Base-by-base conservation (phyloP, 805 yeast species). In the Candida railenensis region DNA sequence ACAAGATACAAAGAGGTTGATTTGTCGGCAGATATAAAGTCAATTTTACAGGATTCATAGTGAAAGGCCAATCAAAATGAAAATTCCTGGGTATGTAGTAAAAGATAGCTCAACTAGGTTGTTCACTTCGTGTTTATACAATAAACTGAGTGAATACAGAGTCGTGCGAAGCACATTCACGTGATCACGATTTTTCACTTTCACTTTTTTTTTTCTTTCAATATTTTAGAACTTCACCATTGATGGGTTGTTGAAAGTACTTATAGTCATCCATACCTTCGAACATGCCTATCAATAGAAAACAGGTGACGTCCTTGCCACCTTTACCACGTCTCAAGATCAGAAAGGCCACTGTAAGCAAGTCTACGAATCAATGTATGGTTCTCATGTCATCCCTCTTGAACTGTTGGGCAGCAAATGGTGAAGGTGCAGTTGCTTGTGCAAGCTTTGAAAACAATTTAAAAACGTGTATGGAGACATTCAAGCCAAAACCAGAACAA, bases 331-430 rank as follows among this genome's bases (percentile, higher is more conserved):
- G 83, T 59, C 74, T 89, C 44, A 79, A 82, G 63, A 86, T 85
- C 48, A 83, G 84, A 62, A 82, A 80, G 55, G 82, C 89, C 14
- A 71, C 79, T 3, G 69, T 77, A 25, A 74, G 76, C 43, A 81
- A 80, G 53, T 65, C 75, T 47, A 78, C 87, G 40, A 83, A 85
- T 55, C 82, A 88, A 48, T 90, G 97, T 65, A 65, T 82, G 49
- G 89, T 88, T 47, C 69, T 86, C 52, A 87, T 91, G 91, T 83
- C 94, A 1, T 84, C 88, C 41, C 75, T 91, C 63, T 73, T 91
- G 55, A 88, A 87, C 74, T 91, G 98, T 71, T 91, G 98, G 98
- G 95, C 97, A 2, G 87, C 97, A 20, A 87, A 89, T 67, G 92
- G 95, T 42, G 96, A 89, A 65, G 91, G 94, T 49, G 72, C 85